Percentiles rank a stretch among this genome's conserved stretches.
Conservation (phyloP, 2,329 filamentous ascomycete species). For the Colletotrichum sp. region DNA sequence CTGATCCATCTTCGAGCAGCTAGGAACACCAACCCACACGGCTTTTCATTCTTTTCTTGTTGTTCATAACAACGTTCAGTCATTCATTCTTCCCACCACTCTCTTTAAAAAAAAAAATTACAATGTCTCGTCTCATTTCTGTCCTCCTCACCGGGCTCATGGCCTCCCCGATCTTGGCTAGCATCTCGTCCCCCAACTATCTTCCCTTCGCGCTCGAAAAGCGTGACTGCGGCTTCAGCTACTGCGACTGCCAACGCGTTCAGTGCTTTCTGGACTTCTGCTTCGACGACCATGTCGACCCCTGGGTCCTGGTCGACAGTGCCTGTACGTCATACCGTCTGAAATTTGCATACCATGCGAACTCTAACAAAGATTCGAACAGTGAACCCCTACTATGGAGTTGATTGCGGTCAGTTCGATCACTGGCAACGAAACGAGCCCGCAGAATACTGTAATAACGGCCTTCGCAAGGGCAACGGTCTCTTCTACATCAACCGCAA, state of each 20-base stretch:
- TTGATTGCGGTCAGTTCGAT: neutral
- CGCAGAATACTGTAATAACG: neutral
- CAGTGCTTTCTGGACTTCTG: neutral
- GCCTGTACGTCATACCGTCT: neutral
- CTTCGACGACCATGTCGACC: constrained; percentile 1
- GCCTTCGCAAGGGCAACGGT: neutral
- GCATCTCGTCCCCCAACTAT: neutral
- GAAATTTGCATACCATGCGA: fast-evolving
- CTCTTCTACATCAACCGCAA: constrained; percentile 3
- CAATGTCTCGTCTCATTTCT: neutral
- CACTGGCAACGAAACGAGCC: neutral
- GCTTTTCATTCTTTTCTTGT: neutral
- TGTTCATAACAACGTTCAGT: neutral
- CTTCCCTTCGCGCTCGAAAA: neutral
- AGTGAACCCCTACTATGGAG: neutral
- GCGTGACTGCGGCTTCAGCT: neutral
- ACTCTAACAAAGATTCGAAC: neutral
- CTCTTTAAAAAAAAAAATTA: neutral
- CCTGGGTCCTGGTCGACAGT: neutral
- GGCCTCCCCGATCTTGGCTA: neutral
- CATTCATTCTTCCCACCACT: neutral
- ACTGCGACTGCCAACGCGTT: neutral
- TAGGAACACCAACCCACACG: neutral
- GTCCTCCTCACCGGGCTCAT: neutral
- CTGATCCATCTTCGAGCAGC: neutral